These are phyloP conservation scores for Isatis tinctoria DNA, from an alignment of 345 rosid species.

Conservation along the genomic window DNA sequence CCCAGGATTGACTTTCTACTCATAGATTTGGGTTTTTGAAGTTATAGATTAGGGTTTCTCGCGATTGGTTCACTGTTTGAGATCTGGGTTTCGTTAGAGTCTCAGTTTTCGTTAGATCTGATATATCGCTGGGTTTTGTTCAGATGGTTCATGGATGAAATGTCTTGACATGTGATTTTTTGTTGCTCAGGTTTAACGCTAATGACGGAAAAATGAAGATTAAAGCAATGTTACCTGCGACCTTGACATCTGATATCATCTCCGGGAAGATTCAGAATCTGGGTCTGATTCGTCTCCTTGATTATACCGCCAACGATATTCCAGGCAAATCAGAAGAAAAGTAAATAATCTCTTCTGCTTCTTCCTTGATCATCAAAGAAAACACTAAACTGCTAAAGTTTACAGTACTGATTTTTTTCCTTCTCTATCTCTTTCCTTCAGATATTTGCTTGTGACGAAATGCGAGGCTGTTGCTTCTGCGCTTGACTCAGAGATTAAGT, in stretches of 20 bases:
- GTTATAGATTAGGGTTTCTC: background rate
- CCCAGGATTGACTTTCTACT: background rate
- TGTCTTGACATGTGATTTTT: background rate
- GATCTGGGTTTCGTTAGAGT: background rate
- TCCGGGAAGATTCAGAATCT: constrained; percentile 71
- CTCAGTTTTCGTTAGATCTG: background rate
- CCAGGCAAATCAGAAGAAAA: constrained; percentile 74
- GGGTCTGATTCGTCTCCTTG: constrained; percentile 66
- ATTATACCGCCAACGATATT: constrained; percentile 77
- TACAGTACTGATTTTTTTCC: background rate
- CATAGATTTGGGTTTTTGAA: background rate
- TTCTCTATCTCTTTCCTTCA: constrained; percentile 4
- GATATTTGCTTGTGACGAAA: constrained; percentile 69
- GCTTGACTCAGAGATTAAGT: constrained; percentile 44
- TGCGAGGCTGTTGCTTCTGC: constrained; percentile 78
- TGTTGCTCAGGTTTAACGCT: constrained; percentile 57
- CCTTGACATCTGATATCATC: constrained; percentile 48
- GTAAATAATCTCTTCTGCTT: constrained; percentile 32
- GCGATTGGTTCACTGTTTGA: background rate
- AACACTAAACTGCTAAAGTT: background rate
- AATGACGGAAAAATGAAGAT: constrained; percentile 70
- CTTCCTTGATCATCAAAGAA: background rate
- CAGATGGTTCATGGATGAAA: background rate
- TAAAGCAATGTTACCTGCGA: constrained; percentile 62
- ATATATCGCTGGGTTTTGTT: background rate